Evolutionary conservation across 2,329 filamentous ascomycete genomes (phyloP).

Genomic region (Fusarium sp.): DNA sequence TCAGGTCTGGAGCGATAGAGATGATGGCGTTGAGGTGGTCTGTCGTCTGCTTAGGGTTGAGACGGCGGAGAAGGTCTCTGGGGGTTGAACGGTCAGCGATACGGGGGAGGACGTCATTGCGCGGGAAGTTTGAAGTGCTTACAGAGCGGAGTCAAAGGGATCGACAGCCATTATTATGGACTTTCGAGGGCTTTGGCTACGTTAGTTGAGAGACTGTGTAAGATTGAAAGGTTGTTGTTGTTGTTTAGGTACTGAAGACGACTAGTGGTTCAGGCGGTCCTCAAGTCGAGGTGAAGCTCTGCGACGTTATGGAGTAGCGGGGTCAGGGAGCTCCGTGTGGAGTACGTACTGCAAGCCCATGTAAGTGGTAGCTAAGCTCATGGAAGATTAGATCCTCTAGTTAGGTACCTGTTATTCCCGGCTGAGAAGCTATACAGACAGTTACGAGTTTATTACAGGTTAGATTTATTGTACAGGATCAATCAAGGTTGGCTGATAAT

Average conservation of each 20-base stretch:
- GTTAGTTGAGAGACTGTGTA: background rate
- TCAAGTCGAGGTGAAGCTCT: constrained; percentile 29
- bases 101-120: constrained; percentile 1
- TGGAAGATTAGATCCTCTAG: background rate
- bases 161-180: constrained; percentile 61
- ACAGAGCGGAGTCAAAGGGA: constrained; percentile 81
- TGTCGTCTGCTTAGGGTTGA: constrained; percentile 93
- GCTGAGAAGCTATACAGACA: background rate
- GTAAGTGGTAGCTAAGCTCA: constrained; percentile 5
- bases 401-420: background rate
- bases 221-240: background rate
- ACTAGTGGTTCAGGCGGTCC: constrained; percentile 2
- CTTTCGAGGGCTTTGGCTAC: background rate
- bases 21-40: constrained; percentile 90
- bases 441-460: background rate
- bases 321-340: constrained; percentile 35
- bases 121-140: constrained; percentile 47
- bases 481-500: background rate
- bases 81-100: constrained; percentile 17
- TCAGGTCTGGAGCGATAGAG: constrained; percentile 86
- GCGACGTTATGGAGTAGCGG: constrained; percentile 38
- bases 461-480: background rate
- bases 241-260: background rate
- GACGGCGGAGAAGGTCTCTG: constrained; percentile 96
- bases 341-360: constrained; percentile 21